These are phyloP conservation scores for Colletotrichum paranaense DNA, from an alignment of 2,329 filamentous ascomycete species.

Conservation along the genomic window DNA sequence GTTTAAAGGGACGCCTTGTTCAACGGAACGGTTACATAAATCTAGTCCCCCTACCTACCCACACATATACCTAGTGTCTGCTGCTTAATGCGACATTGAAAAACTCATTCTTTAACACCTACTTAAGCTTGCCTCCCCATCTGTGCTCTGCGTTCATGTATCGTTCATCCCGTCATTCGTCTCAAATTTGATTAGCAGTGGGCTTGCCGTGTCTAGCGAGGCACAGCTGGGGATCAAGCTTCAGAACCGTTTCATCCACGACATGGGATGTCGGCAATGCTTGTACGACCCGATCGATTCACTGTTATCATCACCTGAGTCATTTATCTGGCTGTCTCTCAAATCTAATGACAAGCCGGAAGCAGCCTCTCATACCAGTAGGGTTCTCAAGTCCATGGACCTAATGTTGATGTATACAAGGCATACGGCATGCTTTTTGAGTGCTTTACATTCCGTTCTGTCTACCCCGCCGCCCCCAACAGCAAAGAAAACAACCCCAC, in stretches of 20 bases:
- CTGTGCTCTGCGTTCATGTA: neutral
- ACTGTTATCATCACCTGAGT: neutral
- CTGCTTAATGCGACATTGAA: slow-evolving; percentile 31
- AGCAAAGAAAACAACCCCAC: neutral
- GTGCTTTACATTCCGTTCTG: neutral
- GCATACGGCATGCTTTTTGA: neutral
- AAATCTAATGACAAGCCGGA: neutral
- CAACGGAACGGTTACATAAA: slow-evolving; percentile 8
- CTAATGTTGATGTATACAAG: neutral
- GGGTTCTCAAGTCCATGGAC: neutral
- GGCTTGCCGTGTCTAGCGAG: neutral
- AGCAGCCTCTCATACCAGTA: neutral
- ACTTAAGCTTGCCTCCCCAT: neutral
- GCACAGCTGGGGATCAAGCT: slow-evolving; percentile 2
- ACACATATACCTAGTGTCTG: slow-evolving; percentile 34
- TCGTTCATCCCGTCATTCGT: slow-evolving; percentile 23
- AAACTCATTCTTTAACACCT: slow-evolving; percentile 19
- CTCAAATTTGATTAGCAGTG: neutral
- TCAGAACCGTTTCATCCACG: slow-evolving; percentile 16
- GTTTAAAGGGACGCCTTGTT: neutral
- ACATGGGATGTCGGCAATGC: neutral
- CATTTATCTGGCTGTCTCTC: neutral
- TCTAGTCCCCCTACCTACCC: slow-evolving; percentile 5
- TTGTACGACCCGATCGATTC: neutral
- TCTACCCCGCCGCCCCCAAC: neutral